Evolutionary conservation across 2,329 filamentous ascomycete species (phyloP).

Genomic region (Incumbomyces lentus): DNA sequence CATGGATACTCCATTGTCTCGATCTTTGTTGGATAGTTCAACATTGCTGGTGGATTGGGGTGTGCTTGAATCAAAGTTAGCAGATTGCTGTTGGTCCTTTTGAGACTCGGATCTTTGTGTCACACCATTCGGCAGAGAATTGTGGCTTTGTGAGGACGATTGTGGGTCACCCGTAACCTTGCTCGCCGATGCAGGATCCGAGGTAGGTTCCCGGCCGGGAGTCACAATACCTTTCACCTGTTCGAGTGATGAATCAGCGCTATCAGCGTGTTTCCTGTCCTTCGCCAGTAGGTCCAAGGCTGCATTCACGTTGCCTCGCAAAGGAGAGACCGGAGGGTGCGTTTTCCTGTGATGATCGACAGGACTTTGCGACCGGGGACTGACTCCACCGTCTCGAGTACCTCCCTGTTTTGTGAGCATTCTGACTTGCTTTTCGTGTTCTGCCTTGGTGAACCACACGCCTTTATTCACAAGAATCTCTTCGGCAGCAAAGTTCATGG

Average conservation of each 20-base stretch:
- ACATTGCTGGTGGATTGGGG: background rate
- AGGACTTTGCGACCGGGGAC: conserved; percentile 19
- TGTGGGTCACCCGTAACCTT: background rate
- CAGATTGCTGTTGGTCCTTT: background rate
- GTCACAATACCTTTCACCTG: conserved; percentile 1
- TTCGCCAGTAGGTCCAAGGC: background rate
- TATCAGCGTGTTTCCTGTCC: background rate
- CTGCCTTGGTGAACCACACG: conserved; percentile 60
- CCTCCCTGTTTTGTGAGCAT: conserved; percentile 29
- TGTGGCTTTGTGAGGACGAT: background rate
- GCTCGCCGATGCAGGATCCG: background rate
- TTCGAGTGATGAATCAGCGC: conserved; percentile 1
- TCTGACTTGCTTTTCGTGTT: conserved; percentile 47
- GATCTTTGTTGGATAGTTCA: conserved; percentile 11
- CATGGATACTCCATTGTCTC: conserved; percentile 18
- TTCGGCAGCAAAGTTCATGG: conserved; percentile 71
- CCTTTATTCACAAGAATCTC: conserved; percentile 69
- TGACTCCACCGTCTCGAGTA: conserved; percentile 15
- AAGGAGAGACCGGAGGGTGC: conserved; percentile 13
- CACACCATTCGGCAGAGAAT: background rate
- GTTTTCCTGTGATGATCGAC: conserved; percentile 9
- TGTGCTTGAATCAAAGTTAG: background rate
- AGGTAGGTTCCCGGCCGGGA: background rate
- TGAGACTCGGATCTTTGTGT: conserved; percentile 2
- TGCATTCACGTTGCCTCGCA: conserved; percentile 9